These are phyloP conservation scores for Saturnispora serradocipensis DNA, from an alignment of 805 yeast genomes.

Conservation along the genomic window DNA sequence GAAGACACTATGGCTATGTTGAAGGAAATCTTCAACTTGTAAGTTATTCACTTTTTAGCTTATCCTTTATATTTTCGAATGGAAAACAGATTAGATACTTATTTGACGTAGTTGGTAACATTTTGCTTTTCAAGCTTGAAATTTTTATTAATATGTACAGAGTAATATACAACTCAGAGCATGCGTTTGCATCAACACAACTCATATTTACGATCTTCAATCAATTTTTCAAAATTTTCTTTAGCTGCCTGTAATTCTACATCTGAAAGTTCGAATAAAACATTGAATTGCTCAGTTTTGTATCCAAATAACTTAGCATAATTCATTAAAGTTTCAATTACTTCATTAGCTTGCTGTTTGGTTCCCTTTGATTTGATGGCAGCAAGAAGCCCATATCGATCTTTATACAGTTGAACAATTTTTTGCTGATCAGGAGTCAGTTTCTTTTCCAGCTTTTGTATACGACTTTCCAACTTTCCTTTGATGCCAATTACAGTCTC, in stretches of 20 bases:
- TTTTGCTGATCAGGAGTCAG: background rate
- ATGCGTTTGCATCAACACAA: background rate
- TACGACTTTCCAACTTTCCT: slow-evolving; percentile 1
- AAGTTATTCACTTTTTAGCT: slow-evolving; percentile 12
- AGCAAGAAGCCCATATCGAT: slow-evolving; percentile 1
- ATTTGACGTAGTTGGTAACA: background rate
- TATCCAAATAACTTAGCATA: slow-evolving; percentile 4
- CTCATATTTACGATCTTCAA: background rate
- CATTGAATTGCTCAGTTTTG: background rate
- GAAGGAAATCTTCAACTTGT: slow-evolving; percentile 65
- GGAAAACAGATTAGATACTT: background rate
- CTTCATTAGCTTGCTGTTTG: background rate
- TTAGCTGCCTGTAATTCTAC: background rate
- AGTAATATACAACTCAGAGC: background rate
- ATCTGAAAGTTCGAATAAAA: background rate
- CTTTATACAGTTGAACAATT: slow-evolving; percentile 1
- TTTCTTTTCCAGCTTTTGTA: slow-evolving; percentile 1
- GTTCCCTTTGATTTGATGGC: background rate
- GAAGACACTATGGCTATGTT: slow-evolving; percentile 80
- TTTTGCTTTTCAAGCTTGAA: too few relatives aligned
- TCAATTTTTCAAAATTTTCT: background rate
- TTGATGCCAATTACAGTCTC: slow-evolving; percentile 3
- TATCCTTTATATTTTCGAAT: background rate
- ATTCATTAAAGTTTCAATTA: background rate
- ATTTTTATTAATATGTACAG: background rate